Base-by-base conservation (phyloP, 257 asterid genomes). In the Henckelia pumila region DNA sequence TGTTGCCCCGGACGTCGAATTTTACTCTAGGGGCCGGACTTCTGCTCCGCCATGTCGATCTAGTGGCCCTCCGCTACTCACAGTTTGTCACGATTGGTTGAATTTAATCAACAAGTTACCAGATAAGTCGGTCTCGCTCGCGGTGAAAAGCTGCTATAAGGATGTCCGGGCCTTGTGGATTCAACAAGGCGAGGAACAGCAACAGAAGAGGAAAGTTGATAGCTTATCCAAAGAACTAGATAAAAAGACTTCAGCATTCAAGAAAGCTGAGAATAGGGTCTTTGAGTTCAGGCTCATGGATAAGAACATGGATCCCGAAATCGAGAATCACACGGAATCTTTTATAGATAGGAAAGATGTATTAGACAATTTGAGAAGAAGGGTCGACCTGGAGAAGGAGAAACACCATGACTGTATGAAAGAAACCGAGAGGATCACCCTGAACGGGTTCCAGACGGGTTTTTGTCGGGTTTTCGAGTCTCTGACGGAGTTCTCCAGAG, bases 131-230 rank as follows among this genome's bases (percentile, higher is more conserved):
- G 96, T 86, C 59, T 79, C 85, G 10, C 72, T 33, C 44, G 86
- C 97, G 2, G 75, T 93, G 32, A 86, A 79, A 68, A 79, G 86
- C 79, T 93, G 96, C 14, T 84, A 80, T 0, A 84, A 82, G 78
- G 99, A 93, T 72, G 91, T 90, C 59, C 74, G 90, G 71, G 87
- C 92, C 50, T 69, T 93, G 81, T 85, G 95, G 97, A 60, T 82
- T 74, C 96, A 85, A 72, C 95, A 93, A 68, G 99, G 96, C 66
- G 88, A 77, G 76, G 99, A 90, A 62, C 92, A 83, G 60, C 86
- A 80, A 33, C 97, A 90, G 49, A 93, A 88, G 81, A 75, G 85
- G 77, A 93, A 79, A 80, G 96, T 88, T 7, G 99, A 93, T 28
- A 67, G 71, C 56, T 61, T 93, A 60, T 85, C 98, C 2, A 84